Percentiles rank a stretch among this genome's conserved stretches.
These are phyloP conservation scores for Phialemonium atrogriseum DNA, from an alignment of 2,329 filamentous ascomycete species.

Conservation along the genomic window DNA sequence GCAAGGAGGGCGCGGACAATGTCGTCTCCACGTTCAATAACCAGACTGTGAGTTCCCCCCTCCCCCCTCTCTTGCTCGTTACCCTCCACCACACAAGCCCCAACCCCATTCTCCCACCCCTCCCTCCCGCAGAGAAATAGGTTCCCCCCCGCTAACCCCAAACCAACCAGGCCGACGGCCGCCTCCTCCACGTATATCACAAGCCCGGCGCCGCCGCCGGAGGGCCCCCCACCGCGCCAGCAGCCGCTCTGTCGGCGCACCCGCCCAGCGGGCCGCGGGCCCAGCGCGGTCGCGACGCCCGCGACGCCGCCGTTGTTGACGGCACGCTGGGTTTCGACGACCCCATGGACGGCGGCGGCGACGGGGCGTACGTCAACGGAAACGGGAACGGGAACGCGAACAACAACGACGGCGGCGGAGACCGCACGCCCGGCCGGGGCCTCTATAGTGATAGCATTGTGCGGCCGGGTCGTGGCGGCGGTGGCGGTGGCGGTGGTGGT, in stretches of 20 bases:
- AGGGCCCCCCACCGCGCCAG: constrained; percentile 15
- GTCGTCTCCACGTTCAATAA: constrained; percentile 72
- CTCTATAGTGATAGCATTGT: constrained; percentile 43
- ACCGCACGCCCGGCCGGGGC: constrained; percentile 15
- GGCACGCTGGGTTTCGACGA: constrained; percentile 47
- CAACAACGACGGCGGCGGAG: constrained; percentile 6
- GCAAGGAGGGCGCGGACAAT: constrained; percentile 62
- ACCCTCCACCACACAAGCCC: no score
- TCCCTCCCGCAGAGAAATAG: no score
- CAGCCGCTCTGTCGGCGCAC: constrained; percentile 22
- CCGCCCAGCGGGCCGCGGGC: constrained; percentile 23
- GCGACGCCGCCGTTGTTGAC: constrained; percentile 38
- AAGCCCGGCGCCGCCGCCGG: constrained; percentile 41
- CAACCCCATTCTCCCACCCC: no score
- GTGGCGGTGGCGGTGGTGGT: background rate
- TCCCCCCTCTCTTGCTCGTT: background rate
- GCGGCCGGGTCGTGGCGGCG: background rate
- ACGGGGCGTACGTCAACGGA: constrained; percentile 4
- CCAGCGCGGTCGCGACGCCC: no score
- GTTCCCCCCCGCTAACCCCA: background rate
- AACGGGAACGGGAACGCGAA: no score
- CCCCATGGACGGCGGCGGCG: constrained; percentile 26
- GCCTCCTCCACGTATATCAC: constrained; percentile 63
- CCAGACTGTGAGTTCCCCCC: constrained; percentile 52
- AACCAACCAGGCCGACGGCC: constrained; percentile 55